phyloP scores from a whole-genome alignment of 2,329 filamentous ascomycete genomes.

The Aureobasidium namibiae region DNA sequence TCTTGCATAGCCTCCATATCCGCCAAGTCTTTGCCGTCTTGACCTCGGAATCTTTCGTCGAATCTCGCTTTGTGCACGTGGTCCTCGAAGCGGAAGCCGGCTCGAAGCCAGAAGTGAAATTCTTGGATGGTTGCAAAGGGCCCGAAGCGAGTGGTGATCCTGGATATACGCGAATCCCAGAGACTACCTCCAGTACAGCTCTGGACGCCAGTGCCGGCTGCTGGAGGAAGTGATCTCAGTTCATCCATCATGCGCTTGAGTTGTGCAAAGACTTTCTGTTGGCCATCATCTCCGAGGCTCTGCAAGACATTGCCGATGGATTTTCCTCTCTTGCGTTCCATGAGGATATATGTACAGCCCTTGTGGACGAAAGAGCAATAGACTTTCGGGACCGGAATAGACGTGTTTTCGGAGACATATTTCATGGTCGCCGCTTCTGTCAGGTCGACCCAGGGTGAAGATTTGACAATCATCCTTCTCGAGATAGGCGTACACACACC shows the following conservation, averaged over 20 bases:
- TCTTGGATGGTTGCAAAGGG: neutral
- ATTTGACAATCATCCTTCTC: neutral
- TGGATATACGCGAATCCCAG: neutral
- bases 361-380: constrained; percentile 36
- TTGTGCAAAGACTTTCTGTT: neutral
- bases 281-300: neutral
- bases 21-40: neutral
- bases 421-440: constrained; percentile 34
- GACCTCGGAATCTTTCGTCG: neutral
- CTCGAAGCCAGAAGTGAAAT: constrained; percentile 2
- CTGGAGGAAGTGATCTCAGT: neutral
- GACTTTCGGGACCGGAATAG: constrained; percentile 39
- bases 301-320: neutral
- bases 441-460: neutral
- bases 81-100: neutral
- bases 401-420: constrained; percentile 34
- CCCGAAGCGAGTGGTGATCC: neutral
- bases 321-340: constrained; percentile 24
- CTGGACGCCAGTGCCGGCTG: neutral
- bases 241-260: neutral
- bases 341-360: constrained; percentile 37
- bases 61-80: neutral
- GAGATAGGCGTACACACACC: neutral
- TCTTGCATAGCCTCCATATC: neutral
- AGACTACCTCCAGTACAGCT: neutral